Base-by-base conservation (phyloP, 2,329 filamentous ascomycete species). In the Xylaria digitata region DNA sequence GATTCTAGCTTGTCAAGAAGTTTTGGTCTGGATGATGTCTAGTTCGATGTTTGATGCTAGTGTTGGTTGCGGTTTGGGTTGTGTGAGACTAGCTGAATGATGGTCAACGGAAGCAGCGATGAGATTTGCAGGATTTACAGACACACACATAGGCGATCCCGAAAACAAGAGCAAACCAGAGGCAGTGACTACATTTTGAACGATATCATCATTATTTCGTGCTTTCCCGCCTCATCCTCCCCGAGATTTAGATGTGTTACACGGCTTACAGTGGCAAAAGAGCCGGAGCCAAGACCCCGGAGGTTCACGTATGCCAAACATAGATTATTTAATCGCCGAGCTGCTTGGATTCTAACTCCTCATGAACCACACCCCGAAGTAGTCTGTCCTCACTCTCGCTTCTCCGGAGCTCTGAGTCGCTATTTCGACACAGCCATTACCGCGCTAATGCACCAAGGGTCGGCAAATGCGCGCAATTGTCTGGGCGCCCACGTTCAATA, bases 391-490 rank as follows among this genome's bases (percentile, higher is more conserved):
- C 26, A 4, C 37, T 55, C 7, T 55, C 7, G 17, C 21, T 8
- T 26, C 40, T 59, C 32, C 13, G 13, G 56, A 37, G 23, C 17
- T 6, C 1, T 40, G 37, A 30, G 15, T 40, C 6, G 19, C 23
- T 26, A 45, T 6, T 34, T 5, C 6, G 23, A 13, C 2, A 23
- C 23, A n/a, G 7, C 21, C 4, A 43, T 34, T 1, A 11, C 13
- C n/a, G 45, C 26, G 11, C n/a, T 45, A 5, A 37, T 45, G 26
- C n/a, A 46, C 32, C 23, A 23, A 37, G 13, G 37, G 48, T 37
- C 11, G 34, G 37, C 13, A 61, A 26, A 61, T 54, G 50, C 17
- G 43, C 60, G 11, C 15, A n/a, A 7, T 9, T 60, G 1, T 52
- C 37, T 52, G n/a, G 23, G 37, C 19, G 48, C 34, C 21, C 15